phyloP scores from a whole-genome alignment of 2,329 filamentous ascomycete genomes.

The Arthrobotrys pseudoclavata region DNA sequence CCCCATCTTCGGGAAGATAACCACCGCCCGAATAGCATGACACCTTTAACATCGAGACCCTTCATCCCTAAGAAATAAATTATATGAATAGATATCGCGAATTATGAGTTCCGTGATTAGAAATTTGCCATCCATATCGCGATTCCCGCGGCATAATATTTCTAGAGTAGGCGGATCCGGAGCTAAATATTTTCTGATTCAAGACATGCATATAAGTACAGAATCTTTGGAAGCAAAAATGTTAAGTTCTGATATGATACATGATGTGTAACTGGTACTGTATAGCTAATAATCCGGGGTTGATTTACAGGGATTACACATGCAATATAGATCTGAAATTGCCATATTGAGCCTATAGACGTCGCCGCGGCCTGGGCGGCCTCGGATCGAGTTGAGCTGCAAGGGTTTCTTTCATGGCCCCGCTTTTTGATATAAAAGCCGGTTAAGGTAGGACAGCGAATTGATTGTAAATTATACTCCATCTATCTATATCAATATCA shows the following conservation, averaged over 20 bases:
- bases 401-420: background rate
- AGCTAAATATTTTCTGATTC: background rate
- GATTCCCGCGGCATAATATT: background rate
- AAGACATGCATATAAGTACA: too few species aligned
- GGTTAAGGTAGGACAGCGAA: background rate
- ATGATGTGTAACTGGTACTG: too few species aligned
- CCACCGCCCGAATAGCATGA: background rate
- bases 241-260: background rate
- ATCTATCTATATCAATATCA: too few species aligned
- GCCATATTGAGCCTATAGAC: background rate
- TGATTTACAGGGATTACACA: background rate
- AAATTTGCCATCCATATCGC: too few species aligned
- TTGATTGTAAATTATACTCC: background rate
- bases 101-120: background rate
- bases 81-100: background rate
- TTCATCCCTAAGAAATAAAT: background rate
- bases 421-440: conserved; percentile 14
- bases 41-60: background rate
- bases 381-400: conserved; percentile 18
- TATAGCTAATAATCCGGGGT: background rate
- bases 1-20: background rate
- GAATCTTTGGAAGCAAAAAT: background rate
- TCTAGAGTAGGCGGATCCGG: background rate
- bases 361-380: background rate
- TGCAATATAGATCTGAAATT: conserved; percentile 4